Evolutionary conservation across 495 filamentous ascomycete species (phyloP).

Genomic region (Aspergillus ostianus): DNA sequence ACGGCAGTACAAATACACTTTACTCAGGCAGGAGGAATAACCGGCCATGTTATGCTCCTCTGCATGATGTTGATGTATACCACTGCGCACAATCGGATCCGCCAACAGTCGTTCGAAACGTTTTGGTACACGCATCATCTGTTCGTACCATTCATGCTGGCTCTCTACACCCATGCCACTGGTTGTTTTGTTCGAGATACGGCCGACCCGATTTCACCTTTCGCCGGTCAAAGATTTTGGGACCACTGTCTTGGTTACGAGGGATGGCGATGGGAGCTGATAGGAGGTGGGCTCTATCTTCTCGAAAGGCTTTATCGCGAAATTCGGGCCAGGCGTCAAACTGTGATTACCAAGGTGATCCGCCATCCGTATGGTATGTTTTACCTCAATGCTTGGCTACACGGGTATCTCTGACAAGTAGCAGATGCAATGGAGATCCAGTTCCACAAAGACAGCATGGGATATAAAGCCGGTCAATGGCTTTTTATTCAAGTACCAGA

Average conservation of each 20-base stretch:
- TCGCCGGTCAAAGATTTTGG: constrained; percentile 81
- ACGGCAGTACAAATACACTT: constrained; percentile 94
- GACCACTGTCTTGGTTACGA: constrained; percentile 92
- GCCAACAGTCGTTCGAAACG: constrained; percentile 94
- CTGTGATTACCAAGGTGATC: constrained; percentile 89
- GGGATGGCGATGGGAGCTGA: constrained; percentile 96
- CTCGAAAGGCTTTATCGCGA: constrained; percentile 90
- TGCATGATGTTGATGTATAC: constrained; percentile 99
- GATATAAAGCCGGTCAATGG: constrained; percentile 98
- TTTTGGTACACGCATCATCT: constrained; percentile 99
- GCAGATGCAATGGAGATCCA: constrained; percentile 97
- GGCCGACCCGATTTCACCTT: constrained; percentile 69
- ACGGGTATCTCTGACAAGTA: constrained; percentile 20
- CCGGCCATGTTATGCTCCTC: constrained; percentile 95
- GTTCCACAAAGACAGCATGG: constrained; percentile 93
- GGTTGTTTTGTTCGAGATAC: constrained; percentile 93
- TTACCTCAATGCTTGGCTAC: constrained; percentile 2
- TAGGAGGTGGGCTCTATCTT: constrained; percentile 83
- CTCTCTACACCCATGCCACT: constrained; percentile 91
- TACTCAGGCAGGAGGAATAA: constrained; percentile 82
- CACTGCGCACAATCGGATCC: constrained; percentile 87
- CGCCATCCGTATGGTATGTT: constrained; percentile 91
- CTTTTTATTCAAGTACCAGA: constrained; percentile 91
- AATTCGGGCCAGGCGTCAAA: constrained; percentile 73
- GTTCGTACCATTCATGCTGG: constrained; percentile 92